Percentiles rank a stretch among this genome's conserved stretches.
phyloP scores from a whole-genome alignment of 495 filamentous ascomycete species.

The Penicillium cosmopolitanum region DNA sequence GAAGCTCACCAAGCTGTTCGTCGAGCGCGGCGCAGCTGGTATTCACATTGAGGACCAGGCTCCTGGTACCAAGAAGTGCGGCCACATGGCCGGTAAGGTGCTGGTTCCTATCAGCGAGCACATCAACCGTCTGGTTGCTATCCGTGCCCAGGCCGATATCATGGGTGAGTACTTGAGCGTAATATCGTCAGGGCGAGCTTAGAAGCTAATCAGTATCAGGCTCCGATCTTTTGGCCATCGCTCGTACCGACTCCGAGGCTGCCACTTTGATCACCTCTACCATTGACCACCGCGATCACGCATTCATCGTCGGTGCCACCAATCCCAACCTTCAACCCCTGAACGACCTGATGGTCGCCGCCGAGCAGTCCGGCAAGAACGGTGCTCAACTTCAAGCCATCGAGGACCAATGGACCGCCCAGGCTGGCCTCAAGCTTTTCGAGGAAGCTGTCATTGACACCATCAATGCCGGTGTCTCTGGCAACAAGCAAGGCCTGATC shows the following conservation, averaged over 20 bases:
- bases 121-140: slow-evolving; percentile 96
- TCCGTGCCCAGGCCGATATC: slow-evolving; percentile 96
- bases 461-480: slow-evolving; percentile 67
- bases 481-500: slow-evolving; percentile 69
- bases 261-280: slow-evolving; percentile 96
- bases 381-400: slow-evolving; percentile 86
- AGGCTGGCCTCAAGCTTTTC: slow-evolving; percentile 91
- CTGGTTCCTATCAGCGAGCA: slow-evolving; percentile 96
- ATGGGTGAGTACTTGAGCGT: slow-evolving; percentile 66
- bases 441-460: slow-evolving; percentile 82
- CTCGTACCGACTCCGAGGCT: slow-evolving; percentile 95
- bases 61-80: slow-evolving; percentile 98
- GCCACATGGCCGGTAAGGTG: slow-evolving; percentile 99
- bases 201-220: slow-evolving; percentile 43
- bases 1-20: slow-evolving; percentile 98
- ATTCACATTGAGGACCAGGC: slow-evolving; percentile 99
- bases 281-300: slow-evolving; percentile 92
- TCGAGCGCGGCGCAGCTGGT: slow-evolving; percentile 95
- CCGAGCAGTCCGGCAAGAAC: slow-evolving; percentile 79
- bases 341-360: slow-evolving; percentile 86
- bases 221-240: slow-evolving; percentile 83
- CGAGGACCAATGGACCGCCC: slow-evolving; percentile 81
- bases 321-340: slow-evolving; percentile 84
- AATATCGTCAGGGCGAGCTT: not conserved
- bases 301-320: slow-evolving; percentile 88